Conservation (phyloP, 805 yeast genomes). For the Wickerhamiella dianesei region DNA sequence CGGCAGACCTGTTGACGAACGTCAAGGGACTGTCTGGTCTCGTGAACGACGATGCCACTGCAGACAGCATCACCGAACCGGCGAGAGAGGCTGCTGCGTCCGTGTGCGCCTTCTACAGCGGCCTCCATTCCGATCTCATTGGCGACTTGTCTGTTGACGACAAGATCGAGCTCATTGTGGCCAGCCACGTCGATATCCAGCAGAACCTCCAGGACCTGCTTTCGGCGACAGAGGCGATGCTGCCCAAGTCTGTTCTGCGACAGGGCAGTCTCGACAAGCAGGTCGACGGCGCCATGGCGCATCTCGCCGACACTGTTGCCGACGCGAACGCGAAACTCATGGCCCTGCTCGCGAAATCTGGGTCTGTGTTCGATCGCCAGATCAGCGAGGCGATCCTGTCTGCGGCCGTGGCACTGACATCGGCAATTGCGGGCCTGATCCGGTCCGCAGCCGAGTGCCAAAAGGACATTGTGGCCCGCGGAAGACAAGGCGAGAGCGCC, state of each 20-base stretch:
- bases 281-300: conserved; percentile 59
- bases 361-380: conserved; percentile 41
- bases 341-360: conserved; percentile 34
- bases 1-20: conserved; percentile 49
- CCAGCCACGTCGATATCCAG: conserved; percentile 63
- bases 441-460: conserved; percentile 70
- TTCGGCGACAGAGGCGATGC: conserved; percentile 42
- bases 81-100: conserved; percentile 48
- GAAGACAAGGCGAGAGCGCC: conserved; percentile 49
- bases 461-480: conserved; percentile 61
- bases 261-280: conserved; percentile 44
- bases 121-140: conserved; percentile 41
- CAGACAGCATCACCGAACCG: conserved; percentile 40
- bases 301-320: conserved; percentile 57
- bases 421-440: conserved; percentile 60
- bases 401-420: conserved; percentile 69
- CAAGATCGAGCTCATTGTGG: conserved; percentile 62
- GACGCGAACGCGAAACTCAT: conserved; percentile 50
- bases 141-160: conserved; percentile 36
- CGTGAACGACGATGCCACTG: conserved; percentile 52
- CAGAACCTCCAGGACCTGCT: conserved; percentile 48
- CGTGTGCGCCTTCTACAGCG: conserved; percentile 48
- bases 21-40: conserved; percentile 53
- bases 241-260: conserved; percentile 28
- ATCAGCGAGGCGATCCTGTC: conserved; percentile 64